Percentiles rank a stretch among this genome's conserved stretches.
phyloP scores from a whole-genome alignment of 2,329 filamentous ascomycete species.

The Pseudogymnoascus sp. region DNA sequence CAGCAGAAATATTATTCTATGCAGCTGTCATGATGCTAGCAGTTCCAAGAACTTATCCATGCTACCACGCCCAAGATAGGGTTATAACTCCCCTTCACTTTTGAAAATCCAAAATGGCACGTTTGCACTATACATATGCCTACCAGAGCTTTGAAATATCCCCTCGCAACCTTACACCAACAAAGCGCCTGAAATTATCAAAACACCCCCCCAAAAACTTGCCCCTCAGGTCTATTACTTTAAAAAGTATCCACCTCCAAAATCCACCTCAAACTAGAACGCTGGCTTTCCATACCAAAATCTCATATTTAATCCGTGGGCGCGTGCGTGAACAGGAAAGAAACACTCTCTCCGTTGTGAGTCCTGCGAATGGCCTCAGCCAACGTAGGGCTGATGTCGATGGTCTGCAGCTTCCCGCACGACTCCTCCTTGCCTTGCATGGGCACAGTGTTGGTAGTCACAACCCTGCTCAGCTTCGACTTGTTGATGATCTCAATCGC shows the following conservation, averaged over 20 bases:
- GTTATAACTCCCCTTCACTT: neutral
- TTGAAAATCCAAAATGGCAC: constrained; percentile 5
- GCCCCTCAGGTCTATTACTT: neutral
- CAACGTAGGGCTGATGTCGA: constrained; percentile 80
- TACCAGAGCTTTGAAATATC: constrained; percentile 5
- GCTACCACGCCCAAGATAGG: neutral
- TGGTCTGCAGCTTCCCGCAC: constrained; percentile 76
- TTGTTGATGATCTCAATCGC: constrained; percentile 74
- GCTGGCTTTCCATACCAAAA: constrained; percentile 1
- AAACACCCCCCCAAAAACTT: neutral
- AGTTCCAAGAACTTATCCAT: neutral
- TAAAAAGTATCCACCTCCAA: neutral
- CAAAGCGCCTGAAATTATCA: constrained; percentile 5
- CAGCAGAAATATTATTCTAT: neutral
- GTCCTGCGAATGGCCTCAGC: constrained; percentile 63
- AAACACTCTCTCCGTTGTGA: constrained; percentile 59
- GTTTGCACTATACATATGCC: neutral
- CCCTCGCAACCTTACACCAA: constrained; percentile 1
- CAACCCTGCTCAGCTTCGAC: constrained; percentile 66
- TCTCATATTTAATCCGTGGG: constrained; percentile 35
- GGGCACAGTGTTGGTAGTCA: constrained; percentile 85
- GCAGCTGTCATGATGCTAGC: neutral
- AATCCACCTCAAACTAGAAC: neutral
- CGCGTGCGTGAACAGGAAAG: constrained; percentile 60
- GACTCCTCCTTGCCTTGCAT: constrained; percentile 69